These are phyloP conservation scores for Iris macrosiphon DNA, from an alignment of 106 monocot species.

Conservation along the genomic window DNA sequence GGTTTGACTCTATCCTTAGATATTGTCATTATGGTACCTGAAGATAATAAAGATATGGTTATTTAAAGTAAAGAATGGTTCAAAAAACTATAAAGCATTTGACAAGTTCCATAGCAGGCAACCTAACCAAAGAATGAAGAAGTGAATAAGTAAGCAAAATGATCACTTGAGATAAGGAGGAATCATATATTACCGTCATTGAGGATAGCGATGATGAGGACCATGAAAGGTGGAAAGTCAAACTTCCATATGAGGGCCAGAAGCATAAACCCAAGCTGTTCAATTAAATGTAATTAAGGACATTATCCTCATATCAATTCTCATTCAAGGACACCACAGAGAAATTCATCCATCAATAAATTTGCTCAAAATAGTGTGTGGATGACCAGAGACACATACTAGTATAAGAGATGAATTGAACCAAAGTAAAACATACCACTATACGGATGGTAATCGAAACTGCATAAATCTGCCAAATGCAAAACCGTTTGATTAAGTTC, in stretches of 20 bases:
- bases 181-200: conserved; percentile 58
- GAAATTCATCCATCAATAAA: no score
- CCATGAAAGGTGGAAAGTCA: conserved; percentile 97
- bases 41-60: background rate
- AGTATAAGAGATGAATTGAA: no score
- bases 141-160: background rate
- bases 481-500: background rate
- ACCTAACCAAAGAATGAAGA: no score
- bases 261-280: conserved; percentile 87
- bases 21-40: conserved; percentile 96
- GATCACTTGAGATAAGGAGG: background rate
- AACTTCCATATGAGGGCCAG: conserved; percentile 86
- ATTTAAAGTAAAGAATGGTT: background rate
- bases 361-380: no score
- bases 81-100: no score
- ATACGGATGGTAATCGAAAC: conserved; percentile 96
- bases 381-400: no score
- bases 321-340: no score
- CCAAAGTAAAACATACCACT: conserved; percentile 80
- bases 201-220: conserved; percentile 90
- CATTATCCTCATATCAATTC: no score
- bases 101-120: background rate
- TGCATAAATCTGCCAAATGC: conserved; percentile 84
- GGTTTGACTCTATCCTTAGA: conserved; percentile 96
- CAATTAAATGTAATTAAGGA: background rate